phyloP scores from a whole-genome alignment of 1,284 basidiomycete species.

The Volvariella volvacea region DNA sequence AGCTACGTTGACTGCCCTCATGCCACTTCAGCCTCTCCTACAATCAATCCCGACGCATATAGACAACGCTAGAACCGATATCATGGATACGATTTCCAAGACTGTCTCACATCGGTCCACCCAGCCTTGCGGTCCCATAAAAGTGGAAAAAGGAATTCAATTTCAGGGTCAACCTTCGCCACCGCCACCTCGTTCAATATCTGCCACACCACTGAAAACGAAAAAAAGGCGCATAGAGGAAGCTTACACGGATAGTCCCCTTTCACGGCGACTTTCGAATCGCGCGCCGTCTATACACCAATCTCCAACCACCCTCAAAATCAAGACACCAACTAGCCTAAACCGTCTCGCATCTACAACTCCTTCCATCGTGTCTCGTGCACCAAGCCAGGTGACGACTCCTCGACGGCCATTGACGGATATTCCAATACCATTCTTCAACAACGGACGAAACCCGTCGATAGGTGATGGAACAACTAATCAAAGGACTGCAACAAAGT shows the following conservation, averaged over 20 bases:
- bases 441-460: not conserved
- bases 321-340: no score
- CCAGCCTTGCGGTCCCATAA: slow-evolving; percentile 2
- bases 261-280: no score
- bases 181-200: no score
- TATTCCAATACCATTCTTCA: slow-evolving; percentile 5
- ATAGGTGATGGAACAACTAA: no score
- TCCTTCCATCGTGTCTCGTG: no score
- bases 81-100: slow-evolving; percentile 30
- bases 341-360: no score
- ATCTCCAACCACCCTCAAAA: no score
- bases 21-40: slow-evolving; percentile 50
- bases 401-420: slow-evolving; percentile 11
- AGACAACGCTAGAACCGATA: slow-evolving; percentile 35
- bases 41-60: slow-evolving; percentile 52
- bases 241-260: no score
- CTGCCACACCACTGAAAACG: no score
- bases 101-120: slow-evolving; percentile 3
- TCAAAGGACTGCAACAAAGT: no score
- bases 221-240: no score
- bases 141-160: not conserved
- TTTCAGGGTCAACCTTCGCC: not conserved
- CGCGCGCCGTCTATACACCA: no score
- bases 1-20: slow-evolving; percentile 40
- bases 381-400: slow-evolving; percentile 4